Base-by-base conservation (phyloP, 1,284 basidiomycete genomes). In the Cryptococcus floricola region DNA sequence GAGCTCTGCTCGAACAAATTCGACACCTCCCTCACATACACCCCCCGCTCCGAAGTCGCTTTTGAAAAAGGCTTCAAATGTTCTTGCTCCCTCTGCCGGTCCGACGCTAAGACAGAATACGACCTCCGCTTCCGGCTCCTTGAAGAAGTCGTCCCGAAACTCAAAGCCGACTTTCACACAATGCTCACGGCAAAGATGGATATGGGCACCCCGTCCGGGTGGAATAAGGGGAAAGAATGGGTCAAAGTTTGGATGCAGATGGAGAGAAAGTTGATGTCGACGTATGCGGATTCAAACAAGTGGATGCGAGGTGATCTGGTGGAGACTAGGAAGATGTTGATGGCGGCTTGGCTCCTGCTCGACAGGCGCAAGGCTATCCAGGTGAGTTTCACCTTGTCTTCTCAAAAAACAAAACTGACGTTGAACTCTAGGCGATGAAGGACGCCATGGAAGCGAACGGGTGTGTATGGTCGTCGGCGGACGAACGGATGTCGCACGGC, bases 401-500 rank as follows among this genome's bases (percentile, higher is more conserved):
- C 3, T 10, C 18, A 5, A 27, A 27, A 13, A 37, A 13, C 23
- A 44, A 14, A 27, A 16, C 18, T 41, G 16, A n/a, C 5, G 13
- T 16, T 4, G 3, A 12, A 3, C 18, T 19, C 41, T 42, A 54
- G 52, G 46, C 52, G 10, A 13, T 39, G 19, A 42, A 37, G 9
- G 28, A 25, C 7, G 28, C 38, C n/a, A 18, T 48, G 18, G 52
- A 54, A 19, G 28, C 45, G n/a, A 14, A 39, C 5, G 52, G 52
- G 6, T 38, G 18, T n/a, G 37, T 54, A 16, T 54, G 44, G 31
- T 44, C 52, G 13, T 39, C 45, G 2, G 16, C 16, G 8, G 34
- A 28, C n/a, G 45, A 54, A 45, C 52, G 46, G 14, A 19, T 43
- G 27, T 19, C 45, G 19, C 52, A 54, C 25, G 52, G 52, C 28